Evolutionary conservation across 257 asterid genomes (phyloP), one percentile per base, ranked within the genome.

Genomic region (Haberlea rhodopensis): DNA sequence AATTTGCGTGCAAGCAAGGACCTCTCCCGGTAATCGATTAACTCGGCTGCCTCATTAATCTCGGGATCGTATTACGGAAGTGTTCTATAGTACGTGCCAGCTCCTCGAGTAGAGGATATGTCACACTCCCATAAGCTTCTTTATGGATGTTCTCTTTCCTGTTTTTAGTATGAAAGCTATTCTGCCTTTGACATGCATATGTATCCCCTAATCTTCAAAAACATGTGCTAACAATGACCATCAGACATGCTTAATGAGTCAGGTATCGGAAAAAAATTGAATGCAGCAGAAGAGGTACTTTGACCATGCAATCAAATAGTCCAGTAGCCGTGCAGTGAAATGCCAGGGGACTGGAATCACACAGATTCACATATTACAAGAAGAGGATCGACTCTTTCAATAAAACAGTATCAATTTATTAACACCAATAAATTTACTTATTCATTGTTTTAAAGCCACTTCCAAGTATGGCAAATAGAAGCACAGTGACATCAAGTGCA

Each of bases 381-480:
- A 49, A 26, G 62, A 16, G 8, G n/a, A 26, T 31, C 43, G 8
- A 18, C 51, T 53, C 31, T 37, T 22, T 26, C 2, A 25, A 28
- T 18, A 69, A 31, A 20, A 55, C 20, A 54, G 53, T 62, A 61
- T 34, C 59, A 31, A 53, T 40, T 55, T 53, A 51, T 11, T 53
- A 24, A 31, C 62, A 28, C 22, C 19, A 20, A 53, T 46, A 34
- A 45, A 65, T 57, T 69, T 60, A 49, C 57, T 74, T 75, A 81
- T 71, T 78, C 43, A 59, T 55, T 53, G 53, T 37, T 34, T 24
- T 48, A 58, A 73, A 63, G 63, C 31, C 58, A 31, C 65, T 53
- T 29, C 34, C 5, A 66, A 59, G 48, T 28, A 69, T 13, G 22
- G 54, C 60, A 54, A 51, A 48, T 28, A 53, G 61, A 67, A 56